Evolutionary conservation across 371 early-diverging fungal genomes (phyloP), one percentile per base, ranked within the genome.

Genomic region (Capniomyces stellatus): DNA sequence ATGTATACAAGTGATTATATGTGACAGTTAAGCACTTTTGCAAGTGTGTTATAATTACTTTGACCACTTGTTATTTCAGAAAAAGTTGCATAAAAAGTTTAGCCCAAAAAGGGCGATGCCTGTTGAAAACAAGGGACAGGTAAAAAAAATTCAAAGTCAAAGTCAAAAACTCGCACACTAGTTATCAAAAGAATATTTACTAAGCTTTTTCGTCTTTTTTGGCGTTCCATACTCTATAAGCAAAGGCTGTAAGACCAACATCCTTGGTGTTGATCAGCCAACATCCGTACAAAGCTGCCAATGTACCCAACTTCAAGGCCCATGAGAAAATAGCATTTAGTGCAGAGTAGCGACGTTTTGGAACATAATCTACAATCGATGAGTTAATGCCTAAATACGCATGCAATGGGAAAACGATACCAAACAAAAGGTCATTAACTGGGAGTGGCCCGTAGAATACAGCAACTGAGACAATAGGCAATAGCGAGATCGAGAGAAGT

Each of bases 201-300:
- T 56, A 22, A n/a, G 27, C 27, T 48, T 52, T 28, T 52, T 57
- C 58, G 18, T 21, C 23, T 51, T 61, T 66, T 54, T 63, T 59
- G 46, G 82, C 85, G 53, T 71, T 71, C 96, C 96, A 93, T 43
- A 83, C 44, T 49, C 82, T 77, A 67, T 75, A 70, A 56, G 88
- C 70, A 59, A 87, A 74, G 65, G 85, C 89, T 46, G 92, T 91
- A 55, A 96, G 68, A 27, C 97, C 95, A 54, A 94, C 75, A 58
- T 96, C 95, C 49, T 86, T 76, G 27, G 92, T 92, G 75, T 96
- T 96, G 79, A 94, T 82, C 61, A 80, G 71, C 74, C 85, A 96
- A 63, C 81, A 82, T 25, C 91, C 96, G 59, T 86, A 82, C 55
- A 93, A 66, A 13, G 76, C 67, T 59, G 81, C 69, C 8, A 79